A percentile compares a stretch with the other conserved stretches of the same genome.
Evolutionary conservation across 192 early-diverging fungal genomes (phyloP).

Genomic region (Coemansia aciculifera): DNA sequence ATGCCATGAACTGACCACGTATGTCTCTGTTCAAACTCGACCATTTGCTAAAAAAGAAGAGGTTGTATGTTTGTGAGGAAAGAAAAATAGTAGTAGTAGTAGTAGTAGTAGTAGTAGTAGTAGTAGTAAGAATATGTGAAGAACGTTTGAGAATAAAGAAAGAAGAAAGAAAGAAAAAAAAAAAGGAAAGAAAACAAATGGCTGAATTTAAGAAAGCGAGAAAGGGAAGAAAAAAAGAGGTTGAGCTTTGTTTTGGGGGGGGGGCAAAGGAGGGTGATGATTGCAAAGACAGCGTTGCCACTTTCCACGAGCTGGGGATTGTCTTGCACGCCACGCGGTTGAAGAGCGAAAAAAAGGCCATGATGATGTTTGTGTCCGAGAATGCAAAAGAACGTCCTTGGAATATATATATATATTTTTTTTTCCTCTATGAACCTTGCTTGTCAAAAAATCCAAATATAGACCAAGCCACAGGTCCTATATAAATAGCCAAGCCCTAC

Average conservation of each 20-base stretch:
- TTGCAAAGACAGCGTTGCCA: not conserved
- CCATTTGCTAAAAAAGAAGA: slow-evolving; percentile 5
- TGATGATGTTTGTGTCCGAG: slow-evolving; percentile 2
- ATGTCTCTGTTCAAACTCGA: slow-evolving; percentile 6
- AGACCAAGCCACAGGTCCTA: not conserved
- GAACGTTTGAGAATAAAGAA: slow-evolving; percentile 1
- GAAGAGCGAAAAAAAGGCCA: not conserved
- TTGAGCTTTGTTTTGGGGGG: too few relatives aligned
- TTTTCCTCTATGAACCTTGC: not conserved
- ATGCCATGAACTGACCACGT: slow-evolving; percentile 62
- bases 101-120: too few relatives aligned
- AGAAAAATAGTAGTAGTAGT: not conserved
- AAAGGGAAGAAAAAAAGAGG: slow-evolving; percentile 5
- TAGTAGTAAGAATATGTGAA: not conserved
- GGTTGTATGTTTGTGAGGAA: not conserved
- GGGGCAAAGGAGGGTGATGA: too few relatives aligned
- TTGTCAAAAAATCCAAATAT: not conserved
- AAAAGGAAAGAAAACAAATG: not conserved
- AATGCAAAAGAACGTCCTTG: not conserved
- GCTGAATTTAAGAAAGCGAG: not conserved
- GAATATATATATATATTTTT: too few relatives aligned
- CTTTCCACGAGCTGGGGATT: not conserved
- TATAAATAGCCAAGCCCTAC: not conserved
- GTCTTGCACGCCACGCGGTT: not conserved
- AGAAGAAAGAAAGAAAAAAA: slow-evolving; percentile 11